Evolutionary conservation across 192 early-diverging fungal genomes (phyloP).

Genomic region (Pecoramyces ruminantium): DNA sequence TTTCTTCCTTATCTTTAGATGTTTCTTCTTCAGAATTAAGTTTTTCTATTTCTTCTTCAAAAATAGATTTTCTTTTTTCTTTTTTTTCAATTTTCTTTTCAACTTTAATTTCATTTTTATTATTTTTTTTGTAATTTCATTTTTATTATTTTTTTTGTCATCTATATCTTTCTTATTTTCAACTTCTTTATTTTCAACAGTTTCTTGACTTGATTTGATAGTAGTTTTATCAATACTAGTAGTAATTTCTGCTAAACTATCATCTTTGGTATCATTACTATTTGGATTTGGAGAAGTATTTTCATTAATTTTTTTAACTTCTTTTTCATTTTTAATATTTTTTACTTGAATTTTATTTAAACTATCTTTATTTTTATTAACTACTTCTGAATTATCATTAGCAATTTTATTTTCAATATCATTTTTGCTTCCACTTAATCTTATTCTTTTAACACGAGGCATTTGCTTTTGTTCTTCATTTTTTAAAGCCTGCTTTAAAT

Average conservation of each 20-base stretch:
- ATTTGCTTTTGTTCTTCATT: not conserved
- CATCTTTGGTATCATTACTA: not conserved
- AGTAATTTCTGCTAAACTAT: not conserved
- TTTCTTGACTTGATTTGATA: not conserved
- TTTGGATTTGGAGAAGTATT: not conserved
- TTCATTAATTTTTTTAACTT: not conserved
- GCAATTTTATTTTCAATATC: not conserved
- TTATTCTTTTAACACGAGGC: not conserved
- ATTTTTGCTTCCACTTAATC: not conserved
- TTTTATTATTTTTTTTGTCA: not conserved
- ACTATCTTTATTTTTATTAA: too few relatives aligned
- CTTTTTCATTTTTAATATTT: not conserved
- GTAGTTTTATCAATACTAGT: not conserved
- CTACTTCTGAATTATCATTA: not conserved
- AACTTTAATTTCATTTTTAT: not conserved
- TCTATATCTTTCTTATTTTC: not conserved
- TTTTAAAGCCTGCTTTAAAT: not conserved
- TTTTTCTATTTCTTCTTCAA: not conserved
- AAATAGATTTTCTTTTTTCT: not conserved
- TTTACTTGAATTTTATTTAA: not conserved
- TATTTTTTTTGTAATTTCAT: not conserved
- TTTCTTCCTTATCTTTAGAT: not conserved
- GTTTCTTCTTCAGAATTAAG: not conserved
- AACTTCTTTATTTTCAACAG: not conserved
- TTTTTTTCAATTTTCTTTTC: not conserved